phyloP scores from a whole-genome alignment of 306 rosid genomes.

The Lablab purpureus region DNA sequence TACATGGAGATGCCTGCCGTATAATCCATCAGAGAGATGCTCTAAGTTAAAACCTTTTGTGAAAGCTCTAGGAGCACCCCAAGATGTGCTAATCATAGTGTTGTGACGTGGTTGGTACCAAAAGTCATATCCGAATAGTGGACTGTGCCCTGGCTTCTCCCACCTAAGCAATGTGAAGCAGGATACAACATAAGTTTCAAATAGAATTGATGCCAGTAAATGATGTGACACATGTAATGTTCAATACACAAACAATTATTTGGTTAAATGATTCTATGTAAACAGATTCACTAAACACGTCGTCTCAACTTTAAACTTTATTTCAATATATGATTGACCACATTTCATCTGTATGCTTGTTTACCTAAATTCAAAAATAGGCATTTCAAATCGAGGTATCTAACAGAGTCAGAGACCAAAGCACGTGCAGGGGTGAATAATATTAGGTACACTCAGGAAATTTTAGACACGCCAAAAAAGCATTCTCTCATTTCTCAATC shows the following conservation, averaged over 20 bases:
- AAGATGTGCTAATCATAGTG: conserved; percentile 95
- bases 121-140: conserved; percentile 89
- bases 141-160: conserved; percentile 97
- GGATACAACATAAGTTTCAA: conserved; percentile 18
- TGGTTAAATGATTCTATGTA: background rate
- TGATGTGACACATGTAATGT: conserved; percentile 17
- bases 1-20: conserved; percentile 91
- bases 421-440: background rate
- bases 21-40: conserved; percentile 78
- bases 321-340: background rate
- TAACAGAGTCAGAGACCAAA: conserved; percentile 1
- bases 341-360: background rate
- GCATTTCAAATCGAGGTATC: conserved; percentile 17
- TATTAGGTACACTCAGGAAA: background rate
- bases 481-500: conserved; percentile 31
- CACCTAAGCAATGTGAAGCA: conserved; percentile 61
- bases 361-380: background rate
- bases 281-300: background rate
- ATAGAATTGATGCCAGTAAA: background rate
- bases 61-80: conserved; percentile 98
- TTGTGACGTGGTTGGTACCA: conserved; percentile 96
- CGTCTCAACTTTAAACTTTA: background rate
- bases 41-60: conserved; percentile 80
- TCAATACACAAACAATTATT: background rate
- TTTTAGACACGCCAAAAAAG: conserved; percentile 1